phyloP scores from a whole-genome alignment of 768 basidiomycete species.

The Steccherinum ochraceum region DNA sequence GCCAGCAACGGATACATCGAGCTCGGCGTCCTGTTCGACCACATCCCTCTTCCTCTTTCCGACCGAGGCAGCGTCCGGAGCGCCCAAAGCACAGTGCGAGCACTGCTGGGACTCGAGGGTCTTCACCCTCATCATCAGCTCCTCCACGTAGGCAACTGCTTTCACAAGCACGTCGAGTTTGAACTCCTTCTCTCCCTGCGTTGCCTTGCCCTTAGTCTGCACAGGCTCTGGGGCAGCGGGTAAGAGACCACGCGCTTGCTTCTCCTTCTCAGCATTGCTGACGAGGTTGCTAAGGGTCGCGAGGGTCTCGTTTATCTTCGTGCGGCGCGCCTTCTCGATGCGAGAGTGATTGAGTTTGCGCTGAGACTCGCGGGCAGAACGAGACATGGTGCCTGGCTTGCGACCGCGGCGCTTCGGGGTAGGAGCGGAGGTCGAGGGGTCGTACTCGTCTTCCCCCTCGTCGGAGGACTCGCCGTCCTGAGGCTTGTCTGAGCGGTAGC shows the following conservation, averaged over 20 bases:
- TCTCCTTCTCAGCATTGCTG: constrained; percentile 30
- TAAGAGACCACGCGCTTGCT: constrained; percentile 25
- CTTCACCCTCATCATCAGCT: constrained; percentile 51
- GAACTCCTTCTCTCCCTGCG: constrained; percentile 75
- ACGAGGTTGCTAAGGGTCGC: constrained; percentile 73
- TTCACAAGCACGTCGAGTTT: constrained; percentile 86
- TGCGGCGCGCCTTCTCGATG: constrained; percentile 89
- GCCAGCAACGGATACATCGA: constrained; percentile 2
- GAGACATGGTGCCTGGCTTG: constrained; percentile 67
- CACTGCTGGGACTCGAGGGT: constrained; percentile 24
- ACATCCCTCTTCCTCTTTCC: constrained; percentile 18
- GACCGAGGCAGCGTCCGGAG: not conserved
- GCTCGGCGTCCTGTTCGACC: constrained; percentile 4
- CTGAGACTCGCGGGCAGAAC: constrained; percentile 76
- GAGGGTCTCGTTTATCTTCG: constrained; percentile 93
- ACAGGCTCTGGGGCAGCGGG: constrained; percentile 23
- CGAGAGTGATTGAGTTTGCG: constrained; percentile 91
- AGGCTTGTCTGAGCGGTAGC: not conserved
- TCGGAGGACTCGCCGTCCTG: constrained; percentile 11
- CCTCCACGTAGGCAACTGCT: constrained; percentile 74
- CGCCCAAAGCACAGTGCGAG: constrained; percentile 5
- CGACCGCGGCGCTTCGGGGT: constrained; percentile 58
- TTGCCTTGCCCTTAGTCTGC: constrained; percentile 47
- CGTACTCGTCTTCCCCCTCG: constrained; percentile 28
- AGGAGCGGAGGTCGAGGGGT: constrained; percentile 17